Percentiles rank a stretch among this genome's conserved stretches.
These are phyloP conservation scores for Setaria viridis DNA, from an alignment of 202 grass and related monocot genomes.

Conservation along the genomic window DNA sequence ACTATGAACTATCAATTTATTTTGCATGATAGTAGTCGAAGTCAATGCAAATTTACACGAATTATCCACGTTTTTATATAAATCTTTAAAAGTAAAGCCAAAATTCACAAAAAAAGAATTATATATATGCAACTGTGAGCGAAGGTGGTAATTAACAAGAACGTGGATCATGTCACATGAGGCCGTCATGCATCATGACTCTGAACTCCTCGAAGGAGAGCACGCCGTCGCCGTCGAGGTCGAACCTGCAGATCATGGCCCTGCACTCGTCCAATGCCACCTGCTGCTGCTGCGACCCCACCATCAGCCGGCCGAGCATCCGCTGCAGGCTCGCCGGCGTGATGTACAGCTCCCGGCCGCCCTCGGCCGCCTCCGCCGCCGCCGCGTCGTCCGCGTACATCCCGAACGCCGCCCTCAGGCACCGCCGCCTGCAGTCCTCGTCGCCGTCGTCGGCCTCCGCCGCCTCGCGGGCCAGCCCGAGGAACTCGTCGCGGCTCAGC, in stretches of 20 bases:
- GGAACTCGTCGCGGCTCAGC: conserved; percentile 57
- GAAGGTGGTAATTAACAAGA: not conserved
- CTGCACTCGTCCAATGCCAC: conserved; percentile 51
- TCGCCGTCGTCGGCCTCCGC: conserved; percentile 14
- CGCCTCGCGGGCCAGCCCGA: conserved; percentile 17
- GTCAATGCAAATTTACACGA: too few species aligned
- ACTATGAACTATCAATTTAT: too few species aligned
- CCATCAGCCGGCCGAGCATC: conserved; percentile 44
- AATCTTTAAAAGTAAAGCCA: too few species aligned
- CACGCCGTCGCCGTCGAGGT: conserved; percentile 69
- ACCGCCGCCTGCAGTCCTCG: conserved; percentile 8
- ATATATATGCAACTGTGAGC: not conserved
- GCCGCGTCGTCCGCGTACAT: conserved; percentile 53
- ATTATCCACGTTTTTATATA: too few species aligned
- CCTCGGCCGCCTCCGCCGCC: conserved; percentile 1
- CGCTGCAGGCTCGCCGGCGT: conserved; percentile 50
- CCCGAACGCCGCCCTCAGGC: conserved; percentile 58
- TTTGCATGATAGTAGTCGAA: too few species aligned
- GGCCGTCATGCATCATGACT: conserved; percentile 51
- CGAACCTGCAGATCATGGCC: conserved; percentile 72
- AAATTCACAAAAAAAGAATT: too few species aligned
- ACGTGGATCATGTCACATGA: not conserved
- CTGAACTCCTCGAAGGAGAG: conserved; percentile 55
- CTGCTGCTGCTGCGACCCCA: not conserved
- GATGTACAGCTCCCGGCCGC: conserved; percentile 16